These are phyloP conservation scores for Lantana camara DNA, from an alignment of 257 asterid genomes.

Conservation along the genomic window DNA sequence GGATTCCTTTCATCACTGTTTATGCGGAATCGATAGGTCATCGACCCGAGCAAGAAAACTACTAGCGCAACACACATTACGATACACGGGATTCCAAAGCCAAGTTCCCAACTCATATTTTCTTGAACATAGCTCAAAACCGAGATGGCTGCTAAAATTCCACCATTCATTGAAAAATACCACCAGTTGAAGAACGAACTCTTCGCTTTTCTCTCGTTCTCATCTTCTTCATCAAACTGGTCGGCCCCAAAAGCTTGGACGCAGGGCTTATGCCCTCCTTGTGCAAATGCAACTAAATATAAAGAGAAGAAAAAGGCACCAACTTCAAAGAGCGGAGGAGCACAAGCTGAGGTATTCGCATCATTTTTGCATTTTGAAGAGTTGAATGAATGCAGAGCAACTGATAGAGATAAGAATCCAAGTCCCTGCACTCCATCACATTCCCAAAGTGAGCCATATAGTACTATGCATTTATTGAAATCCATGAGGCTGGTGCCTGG, in stretches of 20 bases:
- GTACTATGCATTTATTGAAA: neutral
- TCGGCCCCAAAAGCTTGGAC: conserved; percentile 48
- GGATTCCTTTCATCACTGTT: too few relatives aligned
- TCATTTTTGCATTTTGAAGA: conserved; percentile 26
- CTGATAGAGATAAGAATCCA: conserved; percentile 36
- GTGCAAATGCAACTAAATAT: conserved; percentile 40
- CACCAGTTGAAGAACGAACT: conserved; percentile 48
- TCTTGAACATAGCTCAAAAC: conserved; percentile 28
- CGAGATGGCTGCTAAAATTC: neutral
- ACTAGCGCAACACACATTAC: conserved; percentile 22
- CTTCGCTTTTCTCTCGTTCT: conserved; percentile 33
- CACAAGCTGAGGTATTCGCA: conserved; percentile 9
- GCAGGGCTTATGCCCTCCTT: conserved; percentile 50
- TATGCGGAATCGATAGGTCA: too few relatives aligned
- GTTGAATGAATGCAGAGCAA: conserved; percentile 25
- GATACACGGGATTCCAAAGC: conserved; percentile 28
- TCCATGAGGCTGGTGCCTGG: too few relatives aligned
- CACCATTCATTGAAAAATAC: conserved; percentile 25
- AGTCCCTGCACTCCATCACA: conserved; percentile 24
- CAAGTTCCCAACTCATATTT: conserved; percentile 29
- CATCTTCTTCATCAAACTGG: conserved; percentile 41
- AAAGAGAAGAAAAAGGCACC: conserved; percentile 37
- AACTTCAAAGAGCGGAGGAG: conserved; percentile 23
- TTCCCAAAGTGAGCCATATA: neutral
- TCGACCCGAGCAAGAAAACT: conserved; percentile 12